phyloP scores from a whole-genome alignment of 208 protist species.

The Novymonas esmeraldas region DNA sequence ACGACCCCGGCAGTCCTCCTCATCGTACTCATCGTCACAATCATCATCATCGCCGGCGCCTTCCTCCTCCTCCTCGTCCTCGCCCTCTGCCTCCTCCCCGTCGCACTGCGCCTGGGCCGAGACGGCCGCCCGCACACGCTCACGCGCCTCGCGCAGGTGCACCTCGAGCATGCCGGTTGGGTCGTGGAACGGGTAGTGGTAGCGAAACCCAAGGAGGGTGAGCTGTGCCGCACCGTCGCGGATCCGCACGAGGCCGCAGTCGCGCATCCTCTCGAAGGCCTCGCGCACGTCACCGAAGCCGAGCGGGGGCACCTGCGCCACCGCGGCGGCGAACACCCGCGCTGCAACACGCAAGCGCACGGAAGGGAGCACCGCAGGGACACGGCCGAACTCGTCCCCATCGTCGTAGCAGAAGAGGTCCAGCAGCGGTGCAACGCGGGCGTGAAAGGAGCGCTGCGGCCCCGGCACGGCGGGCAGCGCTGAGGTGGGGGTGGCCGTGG shows the following conservation, averaged over 20 bases:
- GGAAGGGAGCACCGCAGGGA: conserved; percentile 54
- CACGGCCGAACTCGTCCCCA: conserved; percentile 44
- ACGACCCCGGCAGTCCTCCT: conserved; percentile 26
- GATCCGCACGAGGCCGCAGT: conserved; percentile 51
- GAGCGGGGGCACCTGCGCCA: conserved; percentile 21
- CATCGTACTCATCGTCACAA: not conserved
- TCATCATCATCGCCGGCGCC: conserved; percentile 19
- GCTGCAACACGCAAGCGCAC: conserved; percentile 40
- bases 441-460: conserved; percentile 61
- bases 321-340: conserved; percentile 36
- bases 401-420: conserved; percentile 81
- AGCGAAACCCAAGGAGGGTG: conserved; percentile 75
- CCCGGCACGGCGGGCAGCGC: too few species aligned
- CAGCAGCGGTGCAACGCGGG: conserved; percentile 50
- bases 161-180: conserved; percentile 64
- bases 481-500: too few species aligned
- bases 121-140: conserved; percentile 22
- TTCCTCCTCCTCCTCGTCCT: not conserved
- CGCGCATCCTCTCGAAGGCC: conserved; percentile 43
- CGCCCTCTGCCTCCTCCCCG: not conserved
- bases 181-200: conserved; percentile 83
- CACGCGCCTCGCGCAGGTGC: conserved; percentile 27
- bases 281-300: conserved; percentile 48
- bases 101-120: not conserved
- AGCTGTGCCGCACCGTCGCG: conserved; percentile 46